These are phyloP conservation scores for Pleurotus ostreatus DNA, from an alignment of 768 basidiomycete genomes.

Conservation along the genomic window DNA sequence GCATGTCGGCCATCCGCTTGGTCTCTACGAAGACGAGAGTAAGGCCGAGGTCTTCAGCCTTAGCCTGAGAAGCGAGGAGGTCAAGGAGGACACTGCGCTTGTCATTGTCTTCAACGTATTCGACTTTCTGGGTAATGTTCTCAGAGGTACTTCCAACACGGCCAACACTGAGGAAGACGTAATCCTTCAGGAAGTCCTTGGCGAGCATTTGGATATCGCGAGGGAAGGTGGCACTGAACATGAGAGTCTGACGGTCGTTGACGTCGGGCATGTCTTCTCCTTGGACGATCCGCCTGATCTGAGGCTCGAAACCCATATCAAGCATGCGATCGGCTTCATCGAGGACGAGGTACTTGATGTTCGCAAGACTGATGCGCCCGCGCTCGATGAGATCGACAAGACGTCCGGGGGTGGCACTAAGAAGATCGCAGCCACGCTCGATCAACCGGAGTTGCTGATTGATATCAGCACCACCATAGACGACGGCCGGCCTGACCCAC, in stretches of 20 bases:
- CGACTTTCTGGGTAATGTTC: conserved; percentile 99
- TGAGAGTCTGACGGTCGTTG: conserved; percentile 91
- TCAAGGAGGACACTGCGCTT: conserved; percentile 97
- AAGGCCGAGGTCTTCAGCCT: conserved; percentile 56
- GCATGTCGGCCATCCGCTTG: conserved; percentile 98
- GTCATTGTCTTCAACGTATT: conserved; percentile 96
- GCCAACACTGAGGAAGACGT: conserved; percentile 97
- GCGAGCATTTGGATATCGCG: conserved; percentile 97
- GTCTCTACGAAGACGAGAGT: conserved; percentile 99
- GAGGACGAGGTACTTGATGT: conserved; percentile 96
- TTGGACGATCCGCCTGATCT: conserved; percentile 97
- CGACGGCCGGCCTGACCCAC: conserved; percentile 98
- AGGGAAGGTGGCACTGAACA: conserved; percentile 99
- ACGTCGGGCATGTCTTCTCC: conserved; percentile 98
- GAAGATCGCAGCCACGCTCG: conserved; percentile 95
- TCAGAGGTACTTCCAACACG: conserved; percentile 98
- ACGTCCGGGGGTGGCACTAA: conserved; percentile 96
- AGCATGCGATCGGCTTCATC: conserved; percentile 99
- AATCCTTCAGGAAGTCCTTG: conserved; percentile 95
- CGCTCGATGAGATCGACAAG: conserved; percentile 98
- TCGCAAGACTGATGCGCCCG: conserved; percentile 92
- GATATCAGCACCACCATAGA: conserved; percentile 99
- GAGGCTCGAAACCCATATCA: conserved; percentile 99
- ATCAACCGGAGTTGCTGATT: conserved; percentile 90
- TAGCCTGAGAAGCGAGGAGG: conserved; percentile 76